These are phyloP conservation scores for Cercospora janseana DNA, from an alignment of 2,329 filamentous ascomycete genomes.

Conservation along the genomic window DNA sequence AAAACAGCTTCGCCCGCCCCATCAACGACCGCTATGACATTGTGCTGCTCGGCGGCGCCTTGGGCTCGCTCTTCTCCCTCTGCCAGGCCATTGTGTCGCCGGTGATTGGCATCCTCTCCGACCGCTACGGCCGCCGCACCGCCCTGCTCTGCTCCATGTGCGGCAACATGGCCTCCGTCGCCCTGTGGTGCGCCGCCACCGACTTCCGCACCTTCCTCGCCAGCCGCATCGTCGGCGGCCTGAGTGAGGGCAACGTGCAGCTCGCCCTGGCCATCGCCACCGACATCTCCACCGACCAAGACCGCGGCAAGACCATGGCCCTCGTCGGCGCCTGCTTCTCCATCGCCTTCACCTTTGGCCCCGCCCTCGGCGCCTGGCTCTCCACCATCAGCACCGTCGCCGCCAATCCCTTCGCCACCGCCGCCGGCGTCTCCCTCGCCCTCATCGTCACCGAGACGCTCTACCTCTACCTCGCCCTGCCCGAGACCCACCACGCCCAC, in stretches of 20 bases:
- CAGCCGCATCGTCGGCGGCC: constrained; percentile 84
- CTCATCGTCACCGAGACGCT: constrained; percentile 83
- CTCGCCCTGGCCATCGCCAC: constrained; percentile 94
- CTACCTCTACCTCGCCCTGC: constrained; percentile 80
- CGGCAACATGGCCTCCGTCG: constrained; percentile 88
- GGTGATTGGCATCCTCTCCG: constrained; percentile 83
- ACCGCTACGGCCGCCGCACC: constrained; percentile 80
- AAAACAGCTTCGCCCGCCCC: constrained; percentile 83
- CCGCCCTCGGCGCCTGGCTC: constrained; percentile 83
- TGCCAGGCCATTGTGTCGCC: constrained; percentile 91
- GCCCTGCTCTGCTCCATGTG: constrained; percentile 88
- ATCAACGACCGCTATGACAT: constrained; percentile 98
- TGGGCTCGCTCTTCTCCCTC: constrained; percentile 90
- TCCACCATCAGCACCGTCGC: constrained; percentile 73
- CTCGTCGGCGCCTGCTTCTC: constrained; percentile 95
- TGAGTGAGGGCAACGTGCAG: constrained; percentile 97
- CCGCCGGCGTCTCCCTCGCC: constrained; percentile 80
- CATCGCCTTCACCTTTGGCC: constrained; percentile 94
- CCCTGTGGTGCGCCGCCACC: constrained; percentile 88
- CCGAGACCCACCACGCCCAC: constrained; percentile 69
- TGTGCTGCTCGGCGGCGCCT: constrained; percentile 85
- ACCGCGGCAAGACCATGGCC: constrained; percentile 89
- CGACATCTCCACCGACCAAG: constrained; percentile 84
- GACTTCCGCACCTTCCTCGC: constrained; percentile 95
- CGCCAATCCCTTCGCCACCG: constrained; percentile 89